Evolutionary conservation across 257 asterid genomes (phyloP), one percentile per base, ranked within the genome.

Genomic region (Gardenia jasminoides): DNA sequence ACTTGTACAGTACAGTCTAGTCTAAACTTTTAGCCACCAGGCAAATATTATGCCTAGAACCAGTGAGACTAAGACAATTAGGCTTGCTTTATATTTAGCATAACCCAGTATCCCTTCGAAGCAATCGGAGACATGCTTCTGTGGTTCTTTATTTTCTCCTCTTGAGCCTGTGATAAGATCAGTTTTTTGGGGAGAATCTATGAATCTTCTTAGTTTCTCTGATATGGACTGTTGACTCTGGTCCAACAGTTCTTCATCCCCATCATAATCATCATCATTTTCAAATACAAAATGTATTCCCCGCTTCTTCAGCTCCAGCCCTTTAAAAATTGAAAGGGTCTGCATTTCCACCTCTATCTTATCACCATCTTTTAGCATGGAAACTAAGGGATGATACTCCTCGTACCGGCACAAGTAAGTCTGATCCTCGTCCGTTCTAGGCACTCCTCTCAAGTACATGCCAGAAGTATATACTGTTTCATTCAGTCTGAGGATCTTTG

Each of bases 211-310:
- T 26, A 85, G 50, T 82, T 48, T 82, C 67, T 68, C 80, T 7
- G 85, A 82, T 41, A 76, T 82, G 68, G 84, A 64, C 16, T 72
- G 85, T 15, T 47, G 80, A 67, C 68, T 48, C 82, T 66, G 80
- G 31, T 79, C 72, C 65, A 82, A 62, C 26, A 30, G 24, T 33
- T 76, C 84, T 78, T 84, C 85, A 22, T 84, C 72, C 30, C 79
- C 80, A 70, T 84, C 85, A 67, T 75, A 79, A 52, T 82, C 56
- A 72, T 84, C 88, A 15, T 84, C 88, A 76, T 82, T 70, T 77
- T 84, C 85, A 4, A 54, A 84, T 72, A 84, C 72, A 31, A 84
- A 74, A 68, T 76, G 26, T 39, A 82, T 79, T 61, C 88, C 88
- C 61, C 70, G 54, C 48, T 79, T 79, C 77, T 79, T 82, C 74